These are phyloP conservation scores for Acacia acuminata DNA, from an alignment of 306 rosid genomes.

Conservation along the genomic window DNA sequence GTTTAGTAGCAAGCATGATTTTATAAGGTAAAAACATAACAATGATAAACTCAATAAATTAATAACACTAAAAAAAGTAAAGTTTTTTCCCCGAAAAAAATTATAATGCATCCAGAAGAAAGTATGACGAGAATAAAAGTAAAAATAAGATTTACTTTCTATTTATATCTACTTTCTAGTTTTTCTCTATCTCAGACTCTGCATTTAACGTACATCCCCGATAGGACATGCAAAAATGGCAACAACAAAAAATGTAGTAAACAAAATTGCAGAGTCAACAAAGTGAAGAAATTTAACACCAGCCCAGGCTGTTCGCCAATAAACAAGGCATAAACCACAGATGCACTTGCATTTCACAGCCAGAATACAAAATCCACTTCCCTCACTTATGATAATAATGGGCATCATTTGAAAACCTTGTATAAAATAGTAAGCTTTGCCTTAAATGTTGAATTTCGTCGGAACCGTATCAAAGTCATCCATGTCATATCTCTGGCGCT, in stretches of 20 bases:
- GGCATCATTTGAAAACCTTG: constrained; percentile 21
- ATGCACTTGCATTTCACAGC: constrained; percentile 13
- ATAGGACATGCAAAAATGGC: not conserved
- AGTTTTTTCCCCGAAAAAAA: too few species aligned
- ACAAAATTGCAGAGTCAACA: not conserved
- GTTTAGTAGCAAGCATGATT: too few species aligned
- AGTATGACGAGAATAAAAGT: not conserved
- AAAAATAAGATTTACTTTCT: not conserved
- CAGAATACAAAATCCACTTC: constrained; percentile 10
- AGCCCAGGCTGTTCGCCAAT: not conserved
- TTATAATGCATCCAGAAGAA: not conserved
- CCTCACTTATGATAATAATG: not conserved
- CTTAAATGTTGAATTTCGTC: constrained; percentile 59
- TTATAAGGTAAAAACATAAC: fast-evolving
- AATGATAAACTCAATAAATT: too few species aligned
- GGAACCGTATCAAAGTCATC: constrained; percentile 80
- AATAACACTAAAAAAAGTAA: too few species aligned
- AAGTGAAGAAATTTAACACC: not conserved
- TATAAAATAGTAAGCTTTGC: constrained; percentile 15
- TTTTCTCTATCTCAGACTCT: not conserved
- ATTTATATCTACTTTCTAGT: not conserved
- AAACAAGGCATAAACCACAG: constrained; percentile 1
- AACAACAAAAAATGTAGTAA: not conserved
- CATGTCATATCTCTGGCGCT: constrained; percentile 70
- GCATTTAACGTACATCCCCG: not conserved